These are phyloP conservation scores for Auriscalpium orientale DNA, from an alignment of 768 basidiomycete species.

Conservation along the genomic window DNA sequence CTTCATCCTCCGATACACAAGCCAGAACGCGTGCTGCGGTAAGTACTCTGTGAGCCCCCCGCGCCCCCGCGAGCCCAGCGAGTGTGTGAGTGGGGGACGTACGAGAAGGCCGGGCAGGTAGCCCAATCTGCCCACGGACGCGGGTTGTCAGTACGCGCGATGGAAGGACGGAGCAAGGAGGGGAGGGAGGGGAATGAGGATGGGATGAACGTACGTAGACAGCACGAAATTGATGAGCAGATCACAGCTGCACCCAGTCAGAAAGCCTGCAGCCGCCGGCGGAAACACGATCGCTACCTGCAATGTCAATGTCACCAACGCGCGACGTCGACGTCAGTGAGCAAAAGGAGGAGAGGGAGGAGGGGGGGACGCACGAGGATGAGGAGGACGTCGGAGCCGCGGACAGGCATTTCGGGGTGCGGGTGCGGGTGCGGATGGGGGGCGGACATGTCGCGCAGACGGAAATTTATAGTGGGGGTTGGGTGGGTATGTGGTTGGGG, in stretches of 20 bases:
- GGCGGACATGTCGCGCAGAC: too few species aligned
- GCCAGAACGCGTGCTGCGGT: conserved; percentile 72
- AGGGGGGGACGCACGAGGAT: conserved; percentile 49
- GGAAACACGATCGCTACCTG: conserved; percentile 78
- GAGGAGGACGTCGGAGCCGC: conserved; percentile 70
- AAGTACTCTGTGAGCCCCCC: neutral
- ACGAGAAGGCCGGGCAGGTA: conserved; percentile 63
- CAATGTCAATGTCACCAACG: too few species aligned
- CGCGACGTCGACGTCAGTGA: too few species aligned
- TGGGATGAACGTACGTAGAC: conserved; percentile 50
- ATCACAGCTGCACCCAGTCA: conserved; percentile 82
- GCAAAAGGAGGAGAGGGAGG: neutral
- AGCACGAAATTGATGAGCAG: conserved; percentile 77
- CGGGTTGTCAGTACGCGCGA: too few species aligned
- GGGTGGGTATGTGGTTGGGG: too few species aligned
- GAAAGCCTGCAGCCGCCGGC: conserved; percentile 68
- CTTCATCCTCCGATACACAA: conserved; percentile 85
- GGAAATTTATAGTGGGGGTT: too few species aligned
- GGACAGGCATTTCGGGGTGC: conserved; percentile 28
- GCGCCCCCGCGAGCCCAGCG: too few species aligned
- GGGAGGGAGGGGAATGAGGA: too few species aligned
- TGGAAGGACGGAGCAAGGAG: too few species aligned
- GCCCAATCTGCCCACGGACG: too few species aligned
- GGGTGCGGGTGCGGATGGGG: too few species aligned
- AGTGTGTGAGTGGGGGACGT: conserved; percentile 16